Evolutionary conservation across 2,329 filamentous ascomycete species (phyloP), one percentile per base, ranked within the genome.

Genomic region (Pseudocercospora eumusae): DNA sequence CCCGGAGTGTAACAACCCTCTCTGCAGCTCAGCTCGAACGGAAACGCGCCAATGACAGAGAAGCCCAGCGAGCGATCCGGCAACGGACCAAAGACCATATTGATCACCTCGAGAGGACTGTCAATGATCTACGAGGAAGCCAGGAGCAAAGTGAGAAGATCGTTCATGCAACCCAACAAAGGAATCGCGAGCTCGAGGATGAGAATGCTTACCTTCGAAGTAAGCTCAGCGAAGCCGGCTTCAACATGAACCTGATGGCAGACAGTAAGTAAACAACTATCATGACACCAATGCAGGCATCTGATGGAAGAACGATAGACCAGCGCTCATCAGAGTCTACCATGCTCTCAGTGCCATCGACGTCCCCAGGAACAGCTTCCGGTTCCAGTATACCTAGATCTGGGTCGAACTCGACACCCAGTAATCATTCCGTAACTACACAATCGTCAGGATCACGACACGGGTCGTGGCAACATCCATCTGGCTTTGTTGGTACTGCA

Each of bases 21-120:
- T 84, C 83, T 15, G 79, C 82, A 31, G 83, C 84, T 61, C 84
- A 86, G 69, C 75, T 86, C 54, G 84, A 86, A 68, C 77, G 84
- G 56, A 86, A 86, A 72, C 78, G 84, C 62, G 84, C 84, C 64
- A 86, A 86, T 71, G 84, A 86, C 71, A 79, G 84, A 64, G 84
- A 86, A 73, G 83, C 84, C 58, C 84, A 86, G 70, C 79, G 83
- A 66, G 83, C 83, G 54, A 86, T 85, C 66, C 81, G 84, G 28
- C 82, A 84, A 69, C 75, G 84, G 63, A 86, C 83, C 45, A 85
- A 84, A 66, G 82, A 84, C 66, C 83, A 84, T 70, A 85, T 85
- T 63, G 83, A 86, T 65, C 76, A 75, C 27, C 78, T 86, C n/a
- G 83, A 86, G 68, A 75, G 78, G 54, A 81, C 82, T 61, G 80